These are phyloP conservation scores for Dissoconium aciculare DNA, from an alignment of 2,329 filamentous ascomycete genomes.

Conservation along the genomic window DNA sequence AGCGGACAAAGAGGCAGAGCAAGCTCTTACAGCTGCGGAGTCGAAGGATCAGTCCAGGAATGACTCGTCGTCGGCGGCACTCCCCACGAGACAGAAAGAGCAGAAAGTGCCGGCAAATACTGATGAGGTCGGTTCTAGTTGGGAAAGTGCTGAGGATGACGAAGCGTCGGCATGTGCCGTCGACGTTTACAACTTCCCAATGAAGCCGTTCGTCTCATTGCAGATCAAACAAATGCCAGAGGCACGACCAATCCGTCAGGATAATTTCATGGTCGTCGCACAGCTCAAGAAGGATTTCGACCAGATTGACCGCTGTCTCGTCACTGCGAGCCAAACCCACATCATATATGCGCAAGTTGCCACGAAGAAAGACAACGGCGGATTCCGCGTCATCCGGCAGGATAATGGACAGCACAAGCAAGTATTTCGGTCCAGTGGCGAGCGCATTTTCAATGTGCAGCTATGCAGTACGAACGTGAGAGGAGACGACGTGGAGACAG, in stretches of 20 bases:
- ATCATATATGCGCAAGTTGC: conserved; percentile 80
- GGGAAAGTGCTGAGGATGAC: conserved; percentile 73
- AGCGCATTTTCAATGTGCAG: conserved; percentile 88
- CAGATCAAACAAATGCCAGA: conserved; percentile 39
- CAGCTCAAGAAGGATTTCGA: conserved; percentile 95
- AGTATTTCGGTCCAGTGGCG: conserved; percentile 78
- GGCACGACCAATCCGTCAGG: conserved; percentile 54
- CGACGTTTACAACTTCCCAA: conserved; percentile 83
- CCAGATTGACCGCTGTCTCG: conserved; percentile 86
- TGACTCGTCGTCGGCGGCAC: too few relatives aligned
- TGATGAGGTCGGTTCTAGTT: conserved; percentile 52
- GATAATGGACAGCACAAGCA: conserved; percentile 85
- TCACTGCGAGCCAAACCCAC: conserved; percentile 75
- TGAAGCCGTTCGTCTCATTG: conserved; percentile 92
- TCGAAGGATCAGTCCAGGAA: conserved; percentile 37
- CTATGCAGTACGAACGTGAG: conserved; percentile 51
- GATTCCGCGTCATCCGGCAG: conserved; percentile 84
- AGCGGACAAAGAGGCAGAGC: conserved; percentile 46
- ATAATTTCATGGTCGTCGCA: conserved; percentile 81
- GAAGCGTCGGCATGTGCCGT: conserved; percentile 46
- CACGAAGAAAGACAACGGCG: conserved; percentile 55
- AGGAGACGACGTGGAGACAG: conserved; percentile 53
- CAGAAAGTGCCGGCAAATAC: conserved; percentile 37
- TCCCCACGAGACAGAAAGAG: too few relatives aligned
- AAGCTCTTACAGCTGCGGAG: conserved; percentile 44